Evolutionary conservation across 2,329 filamentous ascomycete species (phyloP), one percentile per base, ranked within the genome.

Genomic region (Aureobasidium sp.): DNA sequence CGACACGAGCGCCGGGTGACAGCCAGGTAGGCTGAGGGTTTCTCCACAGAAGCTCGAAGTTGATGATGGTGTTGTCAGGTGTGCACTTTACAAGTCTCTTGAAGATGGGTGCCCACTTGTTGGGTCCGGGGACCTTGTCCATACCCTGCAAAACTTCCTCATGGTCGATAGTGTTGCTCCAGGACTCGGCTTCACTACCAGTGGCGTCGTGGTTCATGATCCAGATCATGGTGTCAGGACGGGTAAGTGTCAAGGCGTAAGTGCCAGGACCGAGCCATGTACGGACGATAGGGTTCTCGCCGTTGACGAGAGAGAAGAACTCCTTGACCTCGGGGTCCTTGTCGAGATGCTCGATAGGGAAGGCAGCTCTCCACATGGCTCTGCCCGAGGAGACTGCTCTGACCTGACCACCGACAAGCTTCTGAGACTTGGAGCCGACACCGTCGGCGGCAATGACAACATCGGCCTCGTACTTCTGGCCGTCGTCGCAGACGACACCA

Each of bases 141-240:
- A 80, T 78, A 39, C 74, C 73, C 20, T 75, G 66, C 13, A 80
- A 68, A 1, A 80, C 77, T 66, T 80, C 77, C 12, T 78, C 70
- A 23, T 72, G 71, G 36, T 77, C 75, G 63, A 79, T 78, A 6
- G 74, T 79, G 68, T 79, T 76, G 71, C 70, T 78, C 78, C 77
- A 80, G 62, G 68, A 76, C 64, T 80, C 77, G 41, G 75, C 73
- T 58, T 78, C 76, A 39, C 70, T 74, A 61, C 75, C 76, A 13
- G 76, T 79, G 7, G 67, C 76, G 65, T 78, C 76, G 69, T 79
- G 77, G 68, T 79, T 80, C 72, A 80, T 75, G 68, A 79, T 79
- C 77, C 77, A 79, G 26, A 79, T 77, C 74, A 79, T 78, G 36
- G 76, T 75, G 67, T 80, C 77, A 15, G 75, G 74, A 8, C 77